Evolutionary conservation across 192 early-diverging fungal species (phyloP), one percentile per base, ranked within the genome.

Genomic region (Backusella tarrabulga): DNA sequence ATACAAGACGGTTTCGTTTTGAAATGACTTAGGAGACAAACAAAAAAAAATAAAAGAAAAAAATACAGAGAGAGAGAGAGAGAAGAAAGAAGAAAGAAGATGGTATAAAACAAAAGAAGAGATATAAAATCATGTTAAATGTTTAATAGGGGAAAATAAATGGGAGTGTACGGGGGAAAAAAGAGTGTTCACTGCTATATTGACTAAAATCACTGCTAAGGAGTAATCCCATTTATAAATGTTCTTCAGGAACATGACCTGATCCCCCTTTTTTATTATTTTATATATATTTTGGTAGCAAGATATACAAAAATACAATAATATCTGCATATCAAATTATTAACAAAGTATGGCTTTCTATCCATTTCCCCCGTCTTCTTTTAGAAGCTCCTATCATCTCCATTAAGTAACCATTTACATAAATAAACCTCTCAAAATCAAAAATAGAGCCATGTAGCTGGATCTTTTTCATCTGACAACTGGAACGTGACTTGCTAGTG

Each of bases 141-240:
- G 54, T 44, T 17, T 23, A 56, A 56, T 56, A 56, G 54, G 54
- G 54, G 54, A 1, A 56, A 23, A 44, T 17, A 56, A 56, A 56
- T 9, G 54, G 54, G 54, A 56, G 54, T 56, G 21, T 56, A 56
- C 21, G 54, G 54, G 54, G 52, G 42, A 4, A 17, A 32, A 40
- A 40, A 44, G 42, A 44, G 42, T 44, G 15, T 11, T 11, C 54
- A 56, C 19, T 23, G 19, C 54, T 56, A 56, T 56, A 56, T 56
- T 56, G 54, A 56, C 54, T 56, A 56, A 56, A 56, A 56, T 23
- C 54, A 56, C 21, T 56, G 54, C 54, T 56, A 56, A 56, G 54
- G 54, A 56, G 54, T 56, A 23, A 56, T 56, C 54, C 54, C 54
- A 56, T 56, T 56, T 56, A 56, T 56, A 56, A 56, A 44, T 44